Percentiles rank a stretch among this genome's conserved stretches.
These are phyloP conservation scores for Naganishia liquefaciens DNA, from an alignment of 1,284 basidiomycete species.

Conservation along the genomic window DNA sequence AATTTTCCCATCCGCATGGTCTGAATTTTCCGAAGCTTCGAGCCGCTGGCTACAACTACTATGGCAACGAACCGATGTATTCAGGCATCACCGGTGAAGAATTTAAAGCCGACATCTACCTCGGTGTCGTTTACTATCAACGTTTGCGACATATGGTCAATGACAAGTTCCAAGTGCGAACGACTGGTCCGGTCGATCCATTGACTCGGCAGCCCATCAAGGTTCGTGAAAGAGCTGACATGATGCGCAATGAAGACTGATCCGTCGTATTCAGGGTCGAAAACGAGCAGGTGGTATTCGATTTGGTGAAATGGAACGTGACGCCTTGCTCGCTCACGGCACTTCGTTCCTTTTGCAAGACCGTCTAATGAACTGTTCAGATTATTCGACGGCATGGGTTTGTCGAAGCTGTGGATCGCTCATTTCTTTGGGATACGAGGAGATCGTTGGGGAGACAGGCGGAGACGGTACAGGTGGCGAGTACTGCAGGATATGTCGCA, in stretches of 20 bases:
- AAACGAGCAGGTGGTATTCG: constrained; percentile 99
- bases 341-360: constrained; percentile 98
- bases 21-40: constrained; percentile 64
- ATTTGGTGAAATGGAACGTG: constrained; percentile 99
- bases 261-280: constrained; percentile 66
- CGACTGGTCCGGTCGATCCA: constrained; percentile 93
- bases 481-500: constrained; percentile 87
- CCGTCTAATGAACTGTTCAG: constrained; percentile 98
- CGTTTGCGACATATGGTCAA: constrained; percentile 98
- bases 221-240: constrained; percentile 56
- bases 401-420: constrained; percentile 94
- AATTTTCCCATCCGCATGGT: not conserved
- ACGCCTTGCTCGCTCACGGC: constrained; percentile 96
- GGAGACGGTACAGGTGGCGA: constrained; percentile 65
- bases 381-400: constrained; percentile 98
- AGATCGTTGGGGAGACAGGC: constrained; percentile 61
- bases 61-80: constrained; percentile 99
- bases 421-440: constrained; percentile 91
- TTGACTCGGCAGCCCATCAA: constrained; percentile 97
- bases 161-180: constrained; percentile 99
- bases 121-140: constrained; percentile 98
- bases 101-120: constrained; percentile 97
- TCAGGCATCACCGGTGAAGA: constrained; percentile 98
- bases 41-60: constrained; percentile 96
- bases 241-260: constrained; percentile 4